phyloP scores from a whole-genome alignment of 2,329 filamentous ascomycete species.

The Talaromyces sp. region DNA sequence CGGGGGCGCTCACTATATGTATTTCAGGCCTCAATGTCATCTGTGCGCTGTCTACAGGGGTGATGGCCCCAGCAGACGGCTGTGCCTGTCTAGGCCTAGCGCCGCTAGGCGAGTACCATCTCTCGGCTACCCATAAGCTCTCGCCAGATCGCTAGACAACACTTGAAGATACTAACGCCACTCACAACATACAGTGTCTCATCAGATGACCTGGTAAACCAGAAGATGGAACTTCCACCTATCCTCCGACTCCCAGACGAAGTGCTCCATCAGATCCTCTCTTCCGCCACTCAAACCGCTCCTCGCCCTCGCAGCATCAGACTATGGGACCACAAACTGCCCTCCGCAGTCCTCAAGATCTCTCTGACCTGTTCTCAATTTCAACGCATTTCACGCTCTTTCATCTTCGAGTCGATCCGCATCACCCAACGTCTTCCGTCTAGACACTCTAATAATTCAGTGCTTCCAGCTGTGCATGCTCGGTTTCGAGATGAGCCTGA shows the following conservation, averaged over 20 bases:
- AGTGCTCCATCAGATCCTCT: not conserved
- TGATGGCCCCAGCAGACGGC: too few species aligned
- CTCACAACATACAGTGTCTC: too few species aligned
- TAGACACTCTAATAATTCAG: not conserved
- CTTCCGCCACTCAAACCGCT: not conserved
- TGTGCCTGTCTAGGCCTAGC: too few species aligned
- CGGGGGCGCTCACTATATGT: too few species aligned
- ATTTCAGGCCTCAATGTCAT: too few species aligned
- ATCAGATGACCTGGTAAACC: not conserved
- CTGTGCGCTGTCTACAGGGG: too few species aligned
- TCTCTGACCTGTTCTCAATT: not conserved
- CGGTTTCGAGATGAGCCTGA: not conserved
- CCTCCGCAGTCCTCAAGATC: not conserved
- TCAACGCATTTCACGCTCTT: not conserved
- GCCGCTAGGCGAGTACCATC: too few species aligned
- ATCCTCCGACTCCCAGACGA: not conserved
- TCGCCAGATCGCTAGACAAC: too few species aligned
- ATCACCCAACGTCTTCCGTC: not conserved
- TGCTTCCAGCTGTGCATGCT: not conserved
- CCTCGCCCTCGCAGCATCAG: not conserved
- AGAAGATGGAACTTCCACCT: not conserved
- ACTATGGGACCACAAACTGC: not conserved
- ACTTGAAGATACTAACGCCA: too few species aligned
- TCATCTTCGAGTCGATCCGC: not conserved
- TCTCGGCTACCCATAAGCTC: too few species aligned